These are phyloP conservation scores for Stenogyne calaminthoides DNA, from an alignment of 305 asterid species.

Conservation along the genomic window DNA sequence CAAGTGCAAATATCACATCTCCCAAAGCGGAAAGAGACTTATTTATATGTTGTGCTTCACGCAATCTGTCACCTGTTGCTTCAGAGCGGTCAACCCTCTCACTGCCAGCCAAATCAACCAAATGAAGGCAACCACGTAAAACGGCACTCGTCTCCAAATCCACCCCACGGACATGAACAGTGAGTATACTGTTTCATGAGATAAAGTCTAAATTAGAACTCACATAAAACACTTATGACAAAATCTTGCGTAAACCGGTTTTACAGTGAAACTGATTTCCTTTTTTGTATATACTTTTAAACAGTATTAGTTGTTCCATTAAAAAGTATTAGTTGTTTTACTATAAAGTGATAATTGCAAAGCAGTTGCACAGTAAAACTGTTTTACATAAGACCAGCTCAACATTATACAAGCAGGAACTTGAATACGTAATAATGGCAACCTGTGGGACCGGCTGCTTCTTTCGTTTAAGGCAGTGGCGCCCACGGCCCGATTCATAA, in stretches of 20 bases:
- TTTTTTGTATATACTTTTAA: no score
- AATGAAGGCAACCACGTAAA: conserved; percentile 89
- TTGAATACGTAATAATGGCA: neutral
- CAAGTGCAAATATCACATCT: conserved; percentile 89
- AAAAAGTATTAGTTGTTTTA: no score
- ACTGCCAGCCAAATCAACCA: conserved; percentile 99
- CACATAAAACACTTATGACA: conserved; percentile 14
- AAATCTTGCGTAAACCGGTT: no score
- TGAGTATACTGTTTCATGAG: conserved; percentile 66
- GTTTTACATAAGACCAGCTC: no score
- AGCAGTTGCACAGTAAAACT: no score
- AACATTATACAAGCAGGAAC: no score
- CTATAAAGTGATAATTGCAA: no score
- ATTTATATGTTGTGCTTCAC: conserved; percentile 96
- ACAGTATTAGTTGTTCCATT: no score
- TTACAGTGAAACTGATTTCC: no score
- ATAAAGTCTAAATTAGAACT: conserved; percentile 30
- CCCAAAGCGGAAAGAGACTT: conserved; percentile 98
- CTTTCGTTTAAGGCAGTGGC: conserved; percentile 96
- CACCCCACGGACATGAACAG: conserved; percentile 87
- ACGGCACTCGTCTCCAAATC: conserved; percentile 79
- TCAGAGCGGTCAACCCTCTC: conserved; percentile 96
- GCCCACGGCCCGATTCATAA: conserved; percentile 86
- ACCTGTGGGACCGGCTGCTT: conserved; percentile 99
- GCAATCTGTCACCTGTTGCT: conserved; percentile 90